Evolutionary conservation across 257 asterid species (phyloP).

Genomic region (Lavandula angustifolia): DNA sequence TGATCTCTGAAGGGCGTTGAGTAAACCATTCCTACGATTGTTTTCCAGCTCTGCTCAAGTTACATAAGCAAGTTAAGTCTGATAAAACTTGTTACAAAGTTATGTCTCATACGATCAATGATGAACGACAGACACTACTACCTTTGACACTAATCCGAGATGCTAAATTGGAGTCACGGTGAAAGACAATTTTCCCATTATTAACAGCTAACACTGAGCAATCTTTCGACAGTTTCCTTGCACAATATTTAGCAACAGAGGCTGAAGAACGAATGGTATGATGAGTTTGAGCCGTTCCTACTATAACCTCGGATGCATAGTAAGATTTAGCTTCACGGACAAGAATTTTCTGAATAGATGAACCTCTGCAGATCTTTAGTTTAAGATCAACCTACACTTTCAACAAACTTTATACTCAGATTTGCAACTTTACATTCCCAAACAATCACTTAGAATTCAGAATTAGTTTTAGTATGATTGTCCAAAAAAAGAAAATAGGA

Average conservation of each 20-base stretch:
- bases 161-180: constrained; percentile 48
- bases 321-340: constrained; percentile 82
- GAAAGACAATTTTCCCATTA: constrained; percentile 76
- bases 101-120: neutral
- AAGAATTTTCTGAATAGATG: constrained; percentile 64
- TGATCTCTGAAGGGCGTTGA: constrained; percentile 70
- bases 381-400: constrained; percentile 86
- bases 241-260: constrained; percentile 86
- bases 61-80: constrained; percentile 8
- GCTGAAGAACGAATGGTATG: constrained; percentile 66
- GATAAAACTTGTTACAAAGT: neutral
- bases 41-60: constrained; percentile 58
- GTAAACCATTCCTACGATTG: constrained; percentile 53
- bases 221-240: constrained; percentile 65
- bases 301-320: constrained; percentile 65
- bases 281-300: constrained; percentile 71
- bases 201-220: constrained; percentile 74
- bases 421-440: neutral
- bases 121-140: constrained; percentile 42
- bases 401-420: constrained; percentile 6
- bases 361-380: constrained; percentile 91
- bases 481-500: constrained; percentile 9
- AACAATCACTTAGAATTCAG: neutral
- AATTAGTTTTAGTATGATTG: neutral
- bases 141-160: constrained; percentile 54